Conservation (phyloP, 2,329 filamentous ascomycete species). For the Talaromyces sp. region DNA sequence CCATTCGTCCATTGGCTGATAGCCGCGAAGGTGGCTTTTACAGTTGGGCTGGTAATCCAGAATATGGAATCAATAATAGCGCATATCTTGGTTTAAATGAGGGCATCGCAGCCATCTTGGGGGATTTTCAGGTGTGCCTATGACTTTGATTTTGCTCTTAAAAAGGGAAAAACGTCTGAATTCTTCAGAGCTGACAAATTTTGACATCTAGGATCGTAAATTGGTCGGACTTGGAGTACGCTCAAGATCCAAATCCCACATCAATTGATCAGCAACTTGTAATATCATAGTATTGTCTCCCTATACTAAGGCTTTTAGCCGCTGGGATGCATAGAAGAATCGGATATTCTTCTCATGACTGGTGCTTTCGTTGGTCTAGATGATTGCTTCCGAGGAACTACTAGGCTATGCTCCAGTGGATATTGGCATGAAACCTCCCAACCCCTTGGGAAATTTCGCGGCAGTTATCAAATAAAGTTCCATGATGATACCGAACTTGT, state of each 20-base stretch:
- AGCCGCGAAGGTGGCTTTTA: not conserved
- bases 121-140: slow-evolving; percentile 3
- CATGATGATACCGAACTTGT: no score
- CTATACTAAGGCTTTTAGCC: no score
- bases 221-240: slow-evolving; percentile 2
- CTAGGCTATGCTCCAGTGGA: no score
- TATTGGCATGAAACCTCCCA: no score
- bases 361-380: no score
- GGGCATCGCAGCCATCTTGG: slow-evolving; percentile 1
- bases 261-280: no score
- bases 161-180: not conserved
- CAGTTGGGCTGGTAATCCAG: slow-evolving; percentile 1
- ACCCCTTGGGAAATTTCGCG: no score
- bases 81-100: slow-evolving; percentile 1
- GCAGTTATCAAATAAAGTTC: no score
- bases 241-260: slow-evolving; percentile 1
- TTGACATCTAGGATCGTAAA: slow-evolving; percentile 3
- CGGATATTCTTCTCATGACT: no score
- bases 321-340: no score
- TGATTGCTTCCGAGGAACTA: no score
- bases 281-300: no score
- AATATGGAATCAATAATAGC: not conserved
- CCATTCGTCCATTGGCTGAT: slow-evolving; percentile 1
- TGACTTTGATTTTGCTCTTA: not conserved
- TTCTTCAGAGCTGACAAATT: not conserved